Evolutionary conservation across 2,329 filamentous ascomycete species (phyloP), one percentile per base, ranked within the genome.

Genomic region (Fusarium sp.): DNA sequence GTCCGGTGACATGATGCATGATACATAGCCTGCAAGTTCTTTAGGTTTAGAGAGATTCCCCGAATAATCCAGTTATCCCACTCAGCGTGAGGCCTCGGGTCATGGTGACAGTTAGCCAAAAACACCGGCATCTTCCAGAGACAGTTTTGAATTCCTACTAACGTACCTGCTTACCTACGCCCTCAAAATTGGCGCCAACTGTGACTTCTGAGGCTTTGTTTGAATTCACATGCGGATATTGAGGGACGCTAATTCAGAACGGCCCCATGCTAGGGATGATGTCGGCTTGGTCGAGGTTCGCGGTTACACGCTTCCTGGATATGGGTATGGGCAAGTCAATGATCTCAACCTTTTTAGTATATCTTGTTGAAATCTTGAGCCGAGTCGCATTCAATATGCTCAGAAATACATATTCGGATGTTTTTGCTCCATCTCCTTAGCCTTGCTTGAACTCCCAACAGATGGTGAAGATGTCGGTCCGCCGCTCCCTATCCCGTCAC

Each of bases 401-500:
- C 42, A 69, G 31, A 69, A 69, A 36, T 69, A 69, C 39, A 69
- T 49, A 7, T 69, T 38, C 3, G 66, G 66, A 2, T 52, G 46
- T 25, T 14, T 62, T 19, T 52, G 53, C 11, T 61, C 50, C 25
- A 69, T 49, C 6, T 56, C 57, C 15, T 55, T 57, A 0, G 66
- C 66, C 41, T 68, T 69, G 32, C 66, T 25, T 25, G 23, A 25
- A 25, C 23, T 59, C 23, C 41, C 27, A 4, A 17, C 21, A 5
- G 48, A 10, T 4, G 25, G 23, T 1, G 14, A 3, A 10, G 33
- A 17, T 1, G 13, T 36, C 2, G 62, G 36, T 9, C 10, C 19
- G 19, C 37, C n/a, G 29, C n/a, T 31, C n/a, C 17, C 17, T 6
- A 23, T 6, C 4, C 15, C 4, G 11, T 10, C 3, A 21, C 19